These are phyloP conservation scores for Jatropha podagrica DNA, from an alignment of 441 rosid species.

Conservation along the genomic window DNA sequence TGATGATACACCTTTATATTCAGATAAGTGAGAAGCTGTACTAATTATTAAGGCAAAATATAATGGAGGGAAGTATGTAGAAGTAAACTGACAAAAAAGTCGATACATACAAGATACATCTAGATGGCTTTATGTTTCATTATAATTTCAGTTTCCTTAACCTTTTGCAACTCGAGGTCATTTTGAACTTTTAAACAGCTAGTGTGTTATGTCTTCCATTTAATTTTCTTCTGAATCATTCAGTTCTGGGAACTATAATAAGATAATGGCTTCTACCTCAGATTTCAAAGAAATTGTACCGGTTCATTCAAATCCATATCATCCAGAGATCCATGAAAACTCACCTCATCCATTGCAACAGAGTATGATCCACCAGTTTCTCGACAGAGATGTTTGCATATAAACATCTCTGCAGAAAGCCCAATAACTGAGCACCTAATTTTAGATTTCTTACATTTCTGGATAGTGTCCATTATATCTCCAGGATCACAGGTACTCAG, in stretches of 20 bases:
- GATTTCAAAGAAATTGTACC: not conserved
- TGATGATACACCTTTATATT: not conserved
- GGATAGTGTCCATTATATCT: conserved; percentile 78
- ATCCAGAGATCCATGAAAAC: conserved; percentile 22
- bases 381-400: conserved; percentile 88
- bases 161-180: not conserved
- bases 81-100: not conserved
- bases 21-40: not conserved
- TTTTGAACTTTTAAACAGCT: not conserved
- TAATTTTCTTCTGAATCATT: no score
- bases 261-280: not conserved
- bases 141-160: not conserved
- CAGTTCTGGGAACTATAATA: no score
- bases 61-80: not conserved
- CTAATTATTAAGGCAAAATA: no score
- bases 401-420: conserved; percentile 84
- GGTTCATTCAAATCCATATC: conserved; percentile 1
- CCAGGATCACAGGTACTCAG: conserved; percentile 90
- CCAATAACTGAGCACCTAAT: conserved; percentile 88
- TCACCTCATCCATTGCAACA: conserved; percentile 85
- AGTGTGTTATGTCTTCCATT: no score
- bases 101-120: not conserved
- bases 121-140: not conserved
- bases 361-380: conserved; percentile 86
- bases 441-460: conserved; percentile 77